A percentile compares a stretch with the other conserved stretches of the same genome.
These are phyloP conservation scores for Hydrangea macrophylla DNA, from an alignment of 148 eudicot species.

Conservation along the genomic window DNA sequence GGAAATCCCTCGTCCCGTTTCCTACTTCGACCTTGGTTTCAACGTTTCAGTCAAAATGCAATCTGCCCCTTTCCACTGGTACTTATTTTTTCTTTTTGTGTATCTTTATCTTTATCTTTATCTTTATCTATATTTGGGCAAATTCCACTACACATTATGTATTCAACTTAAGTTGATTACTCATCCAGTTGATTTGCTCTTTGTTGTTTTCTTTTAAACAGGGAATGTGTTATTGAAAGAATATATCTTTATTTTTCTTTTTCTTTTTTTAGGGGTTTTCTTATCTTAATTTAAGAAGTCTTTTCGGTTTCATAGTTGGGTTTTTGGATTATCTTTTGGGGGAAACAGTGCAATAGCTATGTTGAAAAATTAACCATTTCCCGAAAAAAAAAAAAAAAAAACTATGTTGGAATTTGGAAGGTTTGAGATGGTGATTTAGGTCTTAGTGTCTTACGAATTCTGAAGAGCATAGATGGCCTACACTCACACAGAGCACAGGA, in stretches of 20 bases:
- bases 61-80: conserved; percentile 7
- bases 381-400: too few species aligned
- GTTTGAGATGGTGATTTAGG: background rate
- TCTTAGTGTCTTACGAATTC: too few species aligned
- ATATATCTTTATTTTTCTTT: background rate
- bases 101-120: background rate
- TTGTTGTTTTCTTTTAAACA: background rate
- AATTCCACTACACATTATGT: background rate
- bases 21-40: conserved; percentile 7
- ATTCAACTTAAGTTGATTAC: background rate
- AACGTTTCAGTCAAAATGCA: conserved; percentile 12
- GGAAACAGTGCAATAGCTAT: background rate
- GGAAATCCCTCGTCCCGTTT: background rate
- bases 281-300: too few species aligned
- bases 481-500: background rate
- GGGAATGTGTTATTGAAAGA: too few species aligned
- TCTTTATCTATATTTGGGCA: background rate
- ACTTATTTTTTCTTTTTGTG: background rate
- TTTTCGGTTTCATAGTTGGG: background rate
- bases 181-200: background rate
- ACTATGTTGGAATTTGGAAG: background rate
- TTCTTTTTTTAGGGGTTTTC: background rate
- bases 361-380: too few species aligned
- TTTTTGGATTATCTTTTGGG: background rate
- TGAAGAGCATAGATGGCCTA: background rate